Percentiles rank a stretch among this genome's conserved stretches.
These are phyloP conservation scores for Jaltomata sinuosa DNA, from an alignment of 257 asterid species.

Conservation along the genomic window DNA sequence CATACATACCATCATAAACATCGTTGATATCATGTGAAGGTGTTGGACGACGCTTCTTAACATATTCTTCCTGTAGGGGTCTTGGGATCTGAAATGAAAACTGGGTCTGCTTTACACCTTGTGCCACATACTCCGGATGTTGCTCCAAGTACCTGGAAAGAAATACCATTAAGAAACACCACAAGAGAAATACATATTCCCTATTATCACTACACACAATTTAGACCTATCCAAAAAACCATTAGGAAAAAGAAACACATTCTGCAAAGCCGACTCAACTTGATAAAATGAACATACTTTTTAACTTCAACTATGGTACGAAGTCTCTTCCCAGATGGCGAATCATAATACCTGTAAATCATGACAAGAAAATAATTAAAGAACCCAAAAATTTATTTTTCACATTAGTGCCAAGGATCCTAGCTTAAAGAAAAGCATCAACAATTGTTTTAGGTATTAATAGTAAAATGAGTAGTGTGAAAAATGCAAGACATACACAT, in stretches of 20 bases:
- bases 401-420: background rate
- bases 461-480: too few relatives aligned
- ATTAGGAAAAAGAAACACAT: background rate
- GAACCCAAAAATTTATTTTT: background rate
- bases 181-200: background rate
- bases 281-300: slow-evolving; percentile 23
- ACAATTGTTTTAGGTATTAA: too few relatives aligned
- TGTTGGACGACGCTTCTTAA: slow-evolving; percentile 41
- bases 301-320: slow-evolving; percentile 61
- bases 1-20: slow-evolving; percentile 28
- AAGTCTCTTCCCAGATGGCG: slow-evolving; percentile 60
- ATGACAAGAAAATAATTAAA: slow-evolving; percentile 5
- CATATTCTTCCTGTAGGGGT: slow-evolving; percentile 62
- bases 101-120: slow-evolving; percentile 33
- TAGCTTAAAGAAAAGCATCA: background rate
- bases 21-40: slow-evolving; percentile 14
- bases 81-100: slow-evolving; percentile 80
- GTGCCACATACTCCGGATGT: slow-evolving; percentile 37
- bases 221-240: background rate
- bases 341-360: slow-evolving; percentile 49
- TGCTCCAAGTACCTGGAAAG: slow-evolving; percentile 52
- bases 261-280: background rate
- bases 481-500: slow-evolving; percentile 50
- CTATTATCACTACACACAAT: background rate
- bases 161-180: slow-evolving; percentile 6